phyloP scores from a whole-genome alignment of 495 filamentous ascomycete genomes.

The Neurospora sp. region DNA sequence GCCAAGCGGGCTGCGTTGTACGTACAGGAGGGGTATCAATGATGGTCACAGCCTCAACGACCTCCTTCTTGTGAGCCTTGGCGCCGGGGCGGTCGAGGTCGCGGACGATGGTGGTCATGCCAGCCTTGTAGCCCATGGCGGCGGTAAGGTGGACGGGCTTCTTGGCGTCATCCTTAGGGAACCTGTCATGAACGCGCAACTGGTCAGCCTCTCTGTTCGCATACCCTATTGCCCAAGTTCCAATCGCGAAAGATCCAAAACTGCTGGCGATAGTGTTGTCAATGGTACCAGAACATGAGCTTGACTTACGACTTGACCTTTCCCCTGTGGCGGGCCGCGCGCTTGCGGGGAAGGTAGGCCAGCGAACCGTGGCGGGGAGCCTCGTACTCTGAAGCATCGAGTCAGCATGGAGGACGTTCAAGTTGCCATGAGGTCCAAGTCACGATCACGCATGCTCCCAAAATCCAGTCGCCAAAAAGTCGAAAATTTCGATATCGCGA shows the following conservation, averaged over 20 bases:
- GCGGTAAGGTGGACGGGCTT: conserved; percentile 98
- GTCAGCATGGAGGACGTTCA: conserved; percentile 8
- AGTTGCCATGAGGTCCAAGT: not conserved
- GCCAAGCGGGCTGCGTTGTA: conserved; percentile 56
- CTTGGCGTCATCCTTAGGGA: conserved; percentile 99
- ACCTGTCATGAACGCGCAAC: conserved; percentile 44
- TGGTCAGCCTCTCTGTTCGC: conserved; percentile 12
- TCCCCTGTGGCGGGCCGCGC: conserved; percentile 88
- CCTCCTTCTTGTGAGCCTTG: conserved; percentile 99
- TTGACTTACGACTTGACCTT: conserved; percentile 89
- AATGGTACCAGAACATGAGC: not conserved
- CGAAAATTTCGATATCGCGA: not conserved
- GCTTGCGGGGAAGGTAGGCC: conserved; percentile 95
- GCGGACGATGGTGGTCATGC: conserved; percentile 99
- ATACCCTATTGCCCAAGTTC: not conserved
- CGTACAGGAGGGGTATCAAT: conserved; percentile 99
- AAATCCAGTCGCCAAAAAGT: not conserved
- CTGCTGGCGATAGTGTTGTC: not conserved
- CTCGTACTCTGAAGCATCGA: conserved; percentile 63
- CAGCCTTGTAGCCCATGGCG: conserved; percentile 99
- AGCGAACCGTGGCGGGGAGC: conserved; percentile 97
- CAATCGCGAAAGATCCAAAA: not conserved
- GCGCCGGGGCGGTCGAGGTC: conserved; percentile 98
- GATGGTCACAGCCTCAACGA: conserved; percentile 97
- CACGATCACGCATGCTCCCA: not conserved